Evolutionary conservation across 2,329 filamentous ascomycete species (phyloP), one percentile per base, ranked within the genome.

Genomic region (Nemania abortiva): DNA sequence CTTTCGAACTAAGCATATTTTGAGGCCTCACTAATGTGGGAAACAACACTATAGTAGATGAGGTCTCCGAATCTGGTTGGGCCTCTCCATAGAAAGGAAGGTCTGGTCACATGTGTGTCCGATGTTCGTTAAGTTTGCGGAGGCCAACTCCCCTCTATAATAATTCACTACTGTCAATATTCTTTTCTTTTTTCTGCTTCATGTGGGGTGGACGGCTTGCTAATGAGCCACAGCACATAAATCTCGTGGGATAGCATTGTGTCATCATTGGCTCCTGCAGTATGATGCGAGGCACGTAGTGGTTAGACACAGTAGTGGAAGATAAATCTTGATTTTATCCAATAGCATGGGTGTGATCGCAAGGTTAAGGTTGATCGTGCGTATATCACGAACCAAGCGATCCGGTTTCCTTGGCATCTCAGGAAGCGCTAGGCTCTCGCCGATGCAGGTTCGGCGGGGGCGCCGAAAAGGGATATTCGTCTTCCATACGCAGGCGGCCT

Each of bases 221-320:
- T 61, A 62, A 64, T 53, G 53, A 54, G 57, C 39, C 29, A 22
- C 27, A 22, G 18, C 39, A 53, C 24, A 20, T 42, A 27, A 49
- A 34, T 64, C 66, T 57, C 56, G 45, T 69, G 66, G 42, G 27
- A 62, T n/a, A 53, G 29, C 27, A 34, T 61, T 18, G 47, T 45
- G 37, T 22, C 31, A 24, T 61, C 45, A 68, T 61, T 68, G 55
- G 66, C 45, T 50, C 52, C 34, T 61, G 50, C 20, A 39, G 27
- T 11, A 60, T 68, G 52, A 11, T 61, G 54, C 45, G 31, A 66
- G 20, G 34, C 22, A 47, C n/a, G 18, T 24, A 24, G 5, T 15
- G 55, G 18, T 56, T 13, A 34, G 29, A 27, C 11, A 29, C 24
- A 22, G 39, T 57, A 50, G 45, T 10, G n/a, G 34, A 34, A 9